phyloP scores from a whole-genome alignment of 371 early-diverging fungal species.

The Rhizopus microsporus region DNA sequence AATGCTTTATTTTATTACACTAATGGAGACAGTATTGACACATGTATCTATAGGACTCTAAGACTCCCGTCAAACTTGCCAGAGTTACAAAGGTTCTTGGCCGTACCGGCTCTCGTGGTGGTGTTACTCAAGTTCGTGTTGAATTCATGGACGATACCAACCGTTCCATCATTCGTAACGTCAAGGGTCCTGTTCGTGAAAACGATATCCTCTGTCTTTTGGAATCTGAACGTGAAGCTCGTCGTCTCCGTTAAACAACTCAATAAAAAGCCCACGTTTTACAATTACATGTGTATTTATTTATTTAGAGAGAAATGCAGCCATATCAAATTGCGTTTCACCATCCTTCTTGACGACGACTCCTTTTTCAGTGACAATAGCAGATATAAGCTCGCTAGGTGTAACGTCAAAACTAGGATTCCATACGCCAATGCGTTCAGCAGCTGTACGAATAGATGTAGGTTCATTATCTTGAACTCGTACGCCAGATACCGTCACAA shows the following conservation, averaged over 20 bases:
- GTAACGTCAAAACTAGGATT: constrained; percentile 97
- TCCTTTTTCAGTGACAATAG: constrained; percentile 93
- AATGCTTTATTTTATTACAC: background rate
- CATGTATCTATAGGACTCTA: constrained; percentile 52
- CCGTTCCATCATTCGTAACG: constrained; percentile 98
- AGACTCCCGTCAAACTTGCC: constrained; percentile 88
- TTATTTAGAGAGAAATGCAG: constrained; percentile 33
- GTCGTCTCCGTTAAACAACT: constrained; percentile 90
- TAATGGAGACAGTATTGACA: background rate
- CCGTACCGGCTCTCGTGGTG: constrained; percentile 98
- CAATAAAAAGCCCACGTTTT: background rate
- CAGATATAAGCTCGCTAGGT: constrained; percentile 83
- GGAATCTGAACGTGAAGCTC: constrained; percentile 99
- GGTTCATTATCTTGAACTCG: constrained; percentile 40
- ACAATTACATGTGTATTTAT: background rate
- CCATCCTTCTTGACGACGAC: constrained; percentile 71
- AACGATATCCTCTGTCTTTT: constrained; percentile 95
- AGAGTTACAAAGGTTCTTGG: constrained; percentile 96
- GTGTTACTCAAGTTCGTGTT: constrained; percentile 99
- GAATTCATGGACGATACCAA: constrained; percentile 95
- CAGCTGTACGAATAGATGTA: constrained; percentile 78
- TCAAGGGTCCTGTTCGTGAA: constrained; percentile 98
- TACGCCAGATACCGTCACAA: constrained; percentile 72
- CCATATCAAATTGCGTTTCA: constrained; percentile 60
- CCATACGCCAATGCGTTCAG: constrained; percentile 86